phyloP scores from a whole-genome alignment of 2,329 filamentous ascomycete species.

The Diaporthe vaccinii region DNA sequence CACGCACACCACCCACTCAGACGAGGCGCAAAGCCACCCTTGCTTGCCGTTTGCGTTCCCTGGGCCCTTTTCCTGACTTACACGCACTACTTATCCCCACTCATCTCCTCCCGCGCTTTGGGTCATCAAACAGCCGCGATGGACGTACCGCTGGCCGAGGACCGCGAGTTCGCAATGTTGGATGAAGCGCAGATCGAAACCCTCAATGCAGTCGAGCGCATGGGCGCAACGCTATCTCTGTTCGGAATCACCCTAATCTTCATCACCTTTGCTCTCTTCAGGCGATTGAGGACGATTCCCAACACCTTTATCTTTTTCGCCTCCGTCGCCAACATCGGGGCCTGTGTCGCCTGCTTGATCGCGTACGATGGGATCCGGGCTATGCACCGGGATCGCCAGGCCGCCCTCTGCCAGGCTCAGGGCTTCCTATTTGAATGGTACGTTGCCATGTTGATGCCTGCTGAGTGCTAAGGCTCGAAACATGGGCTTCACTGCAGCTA shows the following conservation, averaged over 20 bases:
- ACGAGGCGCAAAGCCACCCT: conserved; percentile 32
- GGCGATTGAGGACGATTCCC: conserved; percentile 68
- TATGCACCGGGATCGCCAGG: conserved; percentile 57
- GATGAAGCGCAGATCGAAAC: conserved; percentile 52
- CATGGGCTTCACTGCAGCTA: not conserved
- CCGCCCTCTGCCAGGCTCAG: conserved; percentile 72
- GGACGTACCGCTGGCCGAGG: conserved; percentile 41
- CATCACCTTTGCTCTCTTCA: conserved; percentile 64
- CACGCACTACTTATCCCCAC: not conserved
- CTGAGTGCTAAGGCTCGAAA: fast-evolving
- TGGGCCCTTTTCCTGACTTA: no score
- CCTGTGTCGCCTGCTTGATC: conserved; percentile 77
- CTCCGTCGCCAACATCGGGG: conserved; percentile 70
- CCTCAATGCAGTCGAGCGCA: conserved; percentile 64
- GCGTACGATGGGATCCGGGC: conserved; percentile 73
- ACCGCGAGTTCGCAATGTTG: conserved; percentile 42
- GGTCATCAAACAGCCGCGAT: conserved; percentile 12
- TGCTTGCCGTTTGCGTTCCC: not conserved
- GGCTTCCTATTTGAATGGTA: conserved; percentile 77
- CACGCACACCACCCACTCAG: not conserved
- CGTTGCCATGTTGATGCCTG: conserved; percentile 49
- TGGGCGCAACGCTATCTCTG: conserved; percentile 67
- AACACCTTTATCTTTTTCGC: conserved; percentile 75
- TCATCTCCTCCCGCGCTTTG: not conserved
- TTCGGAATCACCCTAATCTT: conserved; percentile 66